These are phyloP conservation scores for Pinus tabuliformis DNA, from an alignment of 75 land plant genomes.

Conservation along the genomic window DNA sequence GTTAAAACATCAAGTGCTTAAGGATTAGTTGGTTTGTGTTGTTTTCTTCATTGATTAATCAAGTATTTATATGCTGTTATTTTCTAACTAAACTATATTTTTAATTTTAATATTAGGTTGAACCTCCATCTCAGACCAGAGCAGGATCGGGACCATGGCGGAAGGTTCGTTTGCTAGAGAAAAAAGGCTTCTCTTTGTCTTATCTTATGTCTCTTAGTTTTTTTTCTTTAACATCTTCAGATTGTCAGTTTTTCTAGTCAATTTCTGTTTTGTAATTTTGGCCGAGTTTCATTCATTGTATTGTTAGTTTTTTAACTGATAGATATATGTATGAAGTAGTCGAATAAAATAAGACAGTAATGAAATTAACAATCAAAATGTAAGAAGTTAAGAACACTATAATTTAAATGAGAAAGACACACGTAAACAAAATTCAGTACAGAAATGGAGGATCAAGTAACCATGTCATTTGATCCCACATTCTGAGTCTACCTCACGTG, in stretches of 20 bases:
- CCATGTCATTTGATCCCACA: too few species aligned
- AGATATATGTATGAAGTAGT: not conserved
- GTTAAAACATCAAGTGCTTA: not conserved
- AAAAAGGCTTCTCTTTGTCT: not conserved
- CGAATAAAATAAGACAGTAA: not conserved
- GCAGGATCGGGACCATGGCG: slow-evolving; percentile 60
- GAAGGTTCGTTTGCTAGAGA: slow-evolving; percentile 9
- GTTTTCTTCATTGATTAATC: not conserved
- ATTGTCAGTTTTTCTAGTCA: not conserved
- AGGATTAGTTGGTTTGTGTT: not conserved
- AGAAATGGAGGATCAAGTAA: too few species aligned
- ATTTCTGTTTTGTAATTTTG: not conserved
- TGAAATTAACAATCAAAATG: too few species aligned
- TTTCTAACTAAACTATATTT: not conserved
- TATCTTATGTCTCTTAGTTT: not conserved
- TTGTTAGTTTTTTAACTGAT: not conserved
- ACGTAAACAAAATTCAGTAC: too few species aligned
- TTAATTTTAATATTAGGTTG: slow-evolving; percentile 25
- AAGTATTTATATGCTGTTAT: not conserved
- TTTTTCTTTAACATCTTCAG: too few species aligned
- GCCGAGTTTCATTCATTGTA: not conserved
- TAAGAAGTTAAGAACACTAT: too few species aligned
- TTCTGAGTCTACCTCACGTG: too few species aligned
- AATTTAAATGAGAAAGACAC: too few species aligned
- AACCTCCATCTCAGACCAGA: slow-evolving; percentile 42